Evolutionary conservation across 2,329 filamentous ascomycete species (phyloP), one percentile per base, ranked within the genome.

Genomic region (Coniochaeta ligniaria): DNA sequence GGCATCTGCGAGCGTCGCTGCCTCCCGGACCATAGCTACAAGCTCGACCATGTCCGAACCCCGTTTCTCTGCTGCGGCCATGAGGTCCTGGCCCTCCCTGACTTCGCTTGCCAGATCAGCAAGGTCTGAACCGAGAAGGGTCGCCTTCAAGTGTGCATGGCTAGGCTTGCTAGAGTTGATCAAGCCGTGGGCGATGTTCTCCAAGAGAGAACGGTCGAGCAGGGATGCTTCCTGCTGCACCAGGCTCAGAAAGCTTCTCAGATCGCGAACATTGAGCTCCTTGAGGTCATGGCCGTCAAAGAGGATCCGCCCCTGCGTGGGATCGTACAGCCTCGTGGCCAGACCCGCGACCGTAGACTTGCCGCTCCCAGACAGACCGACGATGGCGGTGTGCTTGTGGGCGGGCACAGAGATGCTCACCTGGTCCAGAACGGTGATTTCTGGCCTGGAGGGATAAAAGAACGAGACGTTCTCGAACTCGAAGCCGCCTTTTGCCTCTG

Each of bases 1-100:
- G 0, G 83, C 86, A 70, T 87, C 83, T 1, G 85, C 84, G 16
- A 83, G 75, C 9, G 69, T 72, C 1, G 83, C 81, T 22, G 83
- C 79, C 7, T 79, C 68, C 33, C 72, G 69, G 0, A 80, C 78
- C 2, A 80, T 66, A 3, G 66, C 63, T 17, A 83, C 72, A 28
- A 86, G 80, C 61, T 83, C 77, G 12, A 66, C 64, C 11, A 71
- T 62, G 3, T 60, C 61, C 1, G 65, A 43, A 6, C 67, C 68
- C 1, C 62, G 63, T 24, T 59, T 47, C 12, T 63, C 61, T 7
- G 63, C 62, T 9, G 66, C 64, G 6, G 64, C 63, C 12, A 60
- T 61, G 14, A 70, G 60, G 22, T 71, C 65, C 57, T 63, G 68
- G 35, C 66, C 70, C 22, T 71, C 65, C 54, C 63, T 68, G 36